Conservation (phyloP, 495 filamentous ascomycete species). For the Xylaria curta region DNA sequence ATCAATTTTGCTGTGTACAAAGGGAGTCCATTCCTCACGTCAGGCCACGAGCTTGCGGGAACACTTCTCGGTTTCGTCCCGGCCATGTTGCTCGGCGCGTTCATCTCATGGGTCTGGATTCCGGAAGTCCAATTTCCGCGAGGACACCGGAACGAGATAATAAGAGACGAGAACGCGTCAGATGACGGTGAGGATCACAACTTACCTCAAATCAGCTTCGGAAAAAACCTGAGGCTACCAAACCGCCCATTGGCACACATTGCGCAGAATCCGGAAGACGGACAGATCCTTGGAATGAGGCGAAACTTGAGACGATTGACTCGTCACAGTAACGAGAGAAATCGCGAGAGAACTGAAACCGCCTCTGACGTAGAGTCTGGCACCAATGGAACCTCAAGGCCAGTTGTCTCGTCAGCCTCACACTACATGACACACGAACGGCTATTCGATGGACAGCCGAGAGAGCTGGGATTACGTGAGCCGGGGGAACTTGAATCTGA, state of each 20-base stretch:
- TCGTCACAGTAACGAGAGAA: neutral
- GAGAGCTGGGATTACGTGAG: neutral
- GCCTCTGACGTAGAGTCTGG: neutral
- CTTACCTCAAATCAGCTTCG: conserved; percentile 16
- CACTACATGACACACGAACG: neutral
- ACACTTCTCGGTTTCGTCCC: conserved; percentile 41
- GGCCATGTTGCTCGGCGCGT: conserved; percentile 42
- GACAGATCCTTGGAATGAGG: conserved; percentile 33
- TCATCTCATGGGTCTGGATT: conserved; percentile 47
- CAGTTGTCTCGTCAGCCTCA: neutral
- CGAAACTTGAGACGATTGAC: conserved; percentile 21
- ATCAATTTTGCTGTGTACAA: conserved; percentile 30
- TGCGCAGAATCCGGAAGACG: conserved; percentile 33
- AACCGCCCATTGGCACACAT: conserved; percentile 33
- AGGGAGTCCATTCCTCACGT: conserved; percentile 15
- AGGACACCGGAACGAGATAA: conserved; percentile 24
- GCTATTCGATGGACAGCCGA: neutral
- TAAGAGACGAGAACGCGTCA: conserved; percentile 24
- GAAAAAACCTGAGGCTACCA: conserved; percentile 32
- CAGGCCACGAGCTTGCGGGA: conserved; percentile 32
- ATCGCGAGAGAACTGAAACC: neutral
- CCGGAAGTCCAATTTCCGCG: conserved; percentile 44
- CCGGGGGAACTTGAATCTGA: neutral
- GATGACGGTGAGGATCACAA: conserved; percentile 24
- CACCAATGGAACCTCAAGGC: neutral